These are phyloP conservation scores for Rhododendron kiyosumense DNA, from an alignment of 148 eudicot genomes.

Conservation along the genomic window DNA sequence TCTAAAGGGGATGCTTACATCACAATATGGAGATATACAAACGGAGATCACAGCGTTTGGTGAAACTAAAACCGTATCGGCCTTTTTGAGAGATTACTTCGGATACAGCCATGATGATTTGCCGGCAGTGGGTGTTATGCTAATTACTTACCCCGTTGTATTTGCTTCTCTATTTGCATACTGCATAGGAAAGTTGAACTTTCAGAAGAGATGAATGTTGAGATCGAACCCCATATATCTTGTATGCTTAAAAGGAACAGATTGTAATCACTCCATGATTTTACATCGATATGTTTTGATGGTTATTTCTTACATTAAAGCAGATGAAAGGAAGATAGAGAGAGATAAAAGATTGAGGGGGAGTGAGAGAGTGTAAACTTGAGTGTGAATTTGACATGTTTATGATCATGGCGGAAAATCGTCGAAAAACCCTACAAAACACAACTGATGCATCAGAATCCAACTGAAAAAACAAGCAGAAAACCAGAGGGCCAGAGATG, in stretches of 20 bases:
- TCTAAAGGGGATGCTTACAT: constrained; percentile 50
- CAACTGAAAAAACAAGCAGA: neutral
- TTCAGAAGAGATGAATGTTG: constrained; percentile 56
- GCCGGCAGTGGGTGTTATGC: constrained; percentile 45
- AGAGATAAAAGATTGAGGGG: neutral
- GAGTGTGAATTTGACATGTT: neutral
- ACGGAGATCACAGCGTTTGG: constrained; percentile 40
- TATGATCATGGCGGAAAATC: neutral
- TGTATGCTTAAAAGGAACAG: neutral
- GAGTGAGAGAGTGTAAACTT: neutral
- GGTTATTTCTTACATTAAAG: neutral
- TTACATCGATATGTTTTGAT: neutral
- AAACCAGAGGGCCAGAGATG: neutral
- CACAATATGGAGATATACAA: constrained; percentile 71
- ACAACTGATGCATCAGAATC: neutral
- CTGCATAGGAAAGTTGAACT: constrained; percentile 59
- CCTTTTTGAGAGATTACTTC: constrained; percentile 60
- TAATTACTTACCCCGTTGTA: constrained; percentile 44
- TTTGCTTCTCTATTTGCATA: constrained; percentile 59
- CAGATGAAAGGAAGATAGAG: neutral
- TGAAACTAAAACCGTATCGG: constrained; percentile 34
- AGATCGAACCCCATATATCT: neutral
- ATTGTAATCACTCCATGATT: neutral
- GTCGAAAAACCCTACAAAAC: neutral
- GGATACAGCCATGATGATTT: constrained; percentile 46